Base-by-base conservation (phyloP, 306 rosid species). In the Prunus mongolica region DNA sequence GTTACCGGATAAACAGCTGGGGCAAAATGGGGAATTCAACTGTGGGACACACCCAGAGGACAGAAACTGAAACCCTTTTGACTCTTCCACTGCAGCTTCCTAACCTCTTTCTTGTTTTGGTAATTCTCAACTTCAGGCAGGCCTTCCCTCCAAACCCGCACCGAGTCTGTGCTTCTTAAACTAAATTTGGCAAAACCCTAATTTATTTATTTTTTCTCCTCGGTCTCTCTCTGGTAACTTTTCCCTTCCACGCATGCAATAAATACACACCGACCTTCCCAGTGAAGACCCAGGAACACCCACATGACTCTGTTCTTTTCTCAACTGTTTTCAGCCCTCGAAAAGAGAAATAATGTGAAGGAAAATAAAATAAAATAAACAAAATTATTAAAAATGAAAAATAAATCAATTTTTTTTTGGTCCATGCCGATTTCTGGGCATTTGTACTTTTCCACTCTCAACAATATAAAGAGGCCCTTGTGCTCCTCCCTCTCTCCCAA, bases 281-380 rank as follows among this genome's bases (percentile, higher is more conserved):
- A 70, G 85, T 75, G 74, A 55, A 83, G 78, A 45, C 76, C 52
- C 70, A 70, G 81, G 77, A 71, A 81, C 76, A 27, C 73, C 79
- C 97, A 91, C 98, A 88, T 92, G 97, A 57, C 79, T 63, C 87
- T 88, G 90, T 85, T 88, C 88, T 82, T 76, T 82, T 79, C 81
- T 60, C 79, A 68, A 77, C 81, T 81, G 84, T 82, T 84, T 86
- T 45, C 72, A 71, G 72, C 82, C 82, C 73, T 82, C 85, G 62
- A 83, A 80, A 86, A 60, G 47, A 69, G 57, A 76, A 73, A 75
- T 24, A 3, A 25, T 46, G 63, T 46, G 22, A 73, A 8, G 0
- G 54, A 58, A 22, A 63, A 57, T 28, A 25, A 63, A 63, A 57
- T 28, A 25, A 63, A 54, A 54, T 44, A 15, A 15, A 38, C 44